Evolutionary conservation across 2,329 filamentous ascomycete genomes (phyloP), one percentile per base, ranked within the genome.

Genomic region (Aureobasidium melanogenum): DNA sequence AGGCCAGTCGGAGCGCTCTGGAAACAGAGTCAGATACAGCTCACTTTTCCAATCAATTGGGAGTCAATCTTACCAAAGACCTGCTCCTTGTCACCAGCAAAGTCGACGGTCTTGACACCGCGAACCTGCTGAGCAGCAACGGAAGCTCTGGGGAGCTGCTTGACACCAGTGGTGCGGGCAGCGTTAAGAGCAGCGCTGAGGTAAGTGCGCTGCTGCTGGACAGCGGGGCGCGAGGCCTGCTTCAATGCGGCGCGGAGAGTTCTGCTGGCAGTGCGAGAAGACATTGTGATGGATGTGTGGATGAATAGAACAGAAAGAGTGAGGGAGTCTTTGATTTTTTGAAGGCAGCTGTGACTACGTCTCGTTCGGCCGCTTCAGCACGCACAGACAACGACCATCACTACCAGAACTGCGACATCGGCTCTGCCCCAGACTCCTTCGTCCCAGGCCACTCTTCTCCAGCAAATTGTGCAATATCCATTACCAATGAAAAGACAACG

Each of bases 51-150:
- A 2, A 30, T 41, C 34, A 41, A 54, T 54, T 54, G 36, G 8
- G 39, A 7, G 1, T 26, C 50, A 39, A 54, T 73, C 84, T 71
- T 79, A 95, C 91, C 91, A 76, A 89, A 97, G 75, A 99, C 94
- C 69, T 87, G 85, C 85, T 99, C 94, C 82, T 95, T 93, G 75
- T 84, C 83, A 73, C 91, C 94, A 69, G 94, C 94, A 78, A 99
- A 99, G 86, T 97, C 92, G 78, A 99, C 93, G 70, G 93, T 97
- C 90, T 99, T 97, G 74, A 96, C 80, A 77, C 94, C 94, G 74
- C 94, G 88, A 68, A 84, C 80, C 73, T 86, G 84, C 82, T 91
- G 88, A 43, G 75, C 69, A 62, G 74, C 72, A 59, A 78, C 74
- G 67, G 75, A 74, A 38, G 76, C 73, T 69, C 76, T 77, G 65